Evolutionary conservation across 2,329 filamentous ascomycete species (phyloP).

Genomic region (Colletotrichum brevisporum): DNA sequence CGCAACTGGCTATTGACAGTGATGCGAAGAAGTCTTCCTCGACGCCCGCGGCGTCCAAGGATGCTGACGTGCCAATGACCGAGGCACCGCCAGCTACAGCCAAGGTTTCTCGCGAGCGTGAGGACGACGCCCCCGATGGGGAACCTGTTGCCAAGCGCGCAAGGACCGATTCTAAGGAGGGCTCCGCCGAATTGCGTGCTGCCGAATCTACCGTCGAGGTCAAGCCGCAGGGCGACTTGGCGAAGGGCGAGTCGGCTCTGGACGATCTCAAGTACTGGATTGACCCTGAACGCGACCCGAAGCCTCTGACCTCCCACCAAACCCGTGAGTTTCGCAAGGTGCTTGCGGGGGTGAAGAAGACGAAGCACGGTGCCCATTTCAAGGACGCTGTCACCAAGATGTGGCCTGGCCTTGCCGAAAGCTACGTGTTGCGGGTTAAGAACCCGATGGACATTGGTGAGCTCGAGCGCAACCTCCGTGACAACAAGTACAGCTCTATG

Average conservation of each 20-base stretch:
- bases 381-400: constrained; percentile 82
- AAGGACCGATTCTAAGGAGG: constrained; percentile 74
- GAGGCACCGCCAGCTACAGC: constrained; percentile 63
- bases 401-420: constrained; percentile 81
- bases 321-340: constrained; percentile 74
- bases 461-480: constrained; percentile 85
- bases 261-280: constrained; percentile 55
- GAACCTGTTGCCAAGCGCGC: constrained; percentile 85
- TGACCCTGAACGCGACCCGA: constrained; percentile 59
- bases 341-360: constrained; percentile 85
- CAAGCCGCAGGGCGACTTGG: constrained; percentile 47
- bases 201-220: constrained; percentile 45
- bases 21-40: constrained; percentile 45
- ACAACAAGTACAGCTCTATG: constrained; percentile 75
- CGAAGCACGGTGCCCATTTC: constrained; percentile 84
- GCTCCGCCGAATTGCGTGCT: constrained; percentile 46
- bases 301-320: constrained; percentile 71
- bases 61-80: constrained; percentile 64
- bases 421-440: constrained; percentile 77
- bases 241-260: constrained; percentile 42
- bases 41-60: constrained; percentile 11
- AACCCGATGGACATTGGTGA: constrained; percentile 87
- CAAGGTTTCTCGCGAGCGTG: constrained; percentile 82
- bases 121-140: constrained; percentile 74
- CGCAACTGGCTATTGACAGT: constrained; percentile 55